Conservation (phyloP, 1,284 basidiomycete genomes). For the Filobasidium uniguttulatum region DNA sequence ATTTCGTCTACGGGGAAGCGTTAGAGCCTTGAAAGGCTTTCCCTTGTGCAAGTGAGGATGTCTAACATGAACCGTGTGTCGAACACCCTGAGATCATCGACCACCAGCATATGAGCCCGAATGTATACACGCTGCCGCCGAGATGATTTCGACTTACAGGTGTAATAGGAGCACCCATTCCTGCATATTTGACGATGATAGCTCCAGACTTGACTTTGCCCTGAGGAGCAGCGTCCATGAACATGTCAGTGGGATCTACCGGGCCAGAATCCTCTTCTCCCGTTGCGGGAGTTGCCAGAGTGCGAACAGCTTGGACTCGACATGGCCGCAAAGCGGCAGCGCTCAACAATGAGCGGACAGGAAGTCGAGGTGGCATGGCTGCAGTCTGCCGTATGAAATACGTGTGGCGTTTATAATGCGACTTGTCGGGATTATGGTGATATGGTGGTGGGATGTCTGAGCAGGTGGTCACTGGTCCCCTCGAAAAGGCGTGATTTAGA, state of each 20-base stretch:
- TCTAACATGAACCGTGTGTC: conserved; percentile 70
- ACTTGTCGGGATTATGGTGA: no score
- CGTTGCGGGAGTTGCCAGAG: not conserved
- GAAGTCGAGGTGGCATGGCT: not conserved
- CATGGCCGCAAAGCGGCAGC: not conserved
- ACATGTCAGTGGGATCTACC: conserved; percentile 3
- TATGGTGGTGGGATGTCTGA: no score
- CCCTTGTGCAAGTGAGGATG: conserved; percentile 73
- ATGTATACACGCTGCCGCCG: no score
- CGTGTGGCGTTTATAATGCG: no score
- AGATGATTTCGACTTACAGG: conserved; percentile 22
- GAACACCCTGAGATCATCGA: conserved; percentile 44
- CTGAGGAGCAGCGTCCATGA: conserved; percentile 13
- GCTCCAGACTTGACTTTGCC: conserved; percentile 15
- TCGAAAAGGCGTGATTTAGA: no score
- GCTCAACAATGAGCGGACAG: not conserved
- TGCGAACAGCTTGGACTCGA: not conserved
- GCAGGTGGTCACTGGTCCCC: no score
- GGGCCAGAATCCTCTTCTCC: not conserved
- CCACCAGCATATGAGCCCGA: not conserved
- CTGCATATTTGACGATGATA: conserved; percentile 29
- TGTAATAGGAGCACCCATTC: conserved; percentile 31
- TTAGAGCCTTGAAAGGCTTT: conserved; percentile 67
- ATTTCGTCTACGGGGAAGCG: conserved; percentile 63
- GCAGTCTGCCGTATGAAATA: no score